Evolutionary conservation across 495 filamentous ascomycete species (phyloP).

Genomic region (Talaromyces stipitatus): DNA sequence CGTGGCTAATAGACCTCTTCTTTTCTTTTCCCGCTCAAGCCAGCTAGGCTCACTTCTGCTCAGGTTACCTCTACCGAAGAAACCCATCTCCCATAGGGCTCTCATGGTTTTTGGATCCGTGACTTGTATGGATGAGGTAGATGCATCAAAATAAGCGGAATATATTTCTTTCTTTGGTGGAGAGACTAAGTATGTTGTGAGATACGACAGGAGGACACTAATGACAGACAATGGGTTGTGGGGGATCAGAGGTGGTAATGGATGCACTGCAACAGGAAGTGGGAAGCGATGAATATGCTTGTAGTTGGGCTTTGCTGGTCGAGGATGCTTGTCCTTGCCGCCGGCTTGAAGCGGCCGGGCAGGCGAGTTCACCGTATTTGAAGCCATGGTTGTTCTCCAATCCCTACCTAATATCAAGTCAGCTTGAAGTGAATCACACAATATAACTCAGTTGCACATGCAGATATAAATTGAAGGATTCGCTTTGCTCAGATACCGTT

Average conservation of each 20-base stretch:
- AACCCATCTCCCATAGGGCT: conserved; percentile 88
- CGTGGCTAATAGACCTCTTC: conserved; percentile 52
- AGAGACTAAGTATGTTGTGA: conserved; percentile 57
- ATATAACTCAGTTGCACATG: neutral
- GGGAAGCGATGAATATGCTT: conserved; percentile 68
- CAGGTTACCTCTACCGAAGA: conserved; percentile 89
- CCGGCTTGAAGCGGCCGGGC: conserved; percentile 8
- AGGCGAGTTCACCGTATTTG: neutral
- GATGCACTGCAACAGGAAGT: conserved; percentile 69
- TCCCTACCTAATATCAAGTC: neutral
- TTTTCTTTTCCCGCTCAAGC: conserved; percentile 73
- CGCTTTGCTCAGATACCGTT: conserved; percentile 93
- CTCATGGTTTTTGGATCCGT: conserved; percentile 65
- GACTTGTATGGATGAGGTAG: conserved; percentile 79
- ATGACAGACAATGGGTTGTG: conserved; percentile 87
- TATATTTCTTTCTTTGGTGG: conserved; percentile 67
- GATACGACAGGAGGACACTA: conserved; percentile 65
- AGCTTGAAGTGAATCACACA: neutral
- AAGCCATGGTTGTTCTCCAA: neutral
- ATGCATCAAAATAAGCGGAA: conserved; percentile 65
- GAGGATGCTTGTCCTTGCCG: conserved; percentile 14
- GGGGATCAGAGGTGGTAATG: conserved; percentile 78
- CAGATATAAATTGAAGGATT: conserved; percentile 1
- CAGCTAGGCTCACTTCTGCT: conserved; percentile 92
- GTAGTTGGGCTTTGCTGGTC: conserved; percentile 58